phyloP scores from a whole-genome alignment of 768 basidiomycete species.

The Termitomyces bulborhizus region DNA sequence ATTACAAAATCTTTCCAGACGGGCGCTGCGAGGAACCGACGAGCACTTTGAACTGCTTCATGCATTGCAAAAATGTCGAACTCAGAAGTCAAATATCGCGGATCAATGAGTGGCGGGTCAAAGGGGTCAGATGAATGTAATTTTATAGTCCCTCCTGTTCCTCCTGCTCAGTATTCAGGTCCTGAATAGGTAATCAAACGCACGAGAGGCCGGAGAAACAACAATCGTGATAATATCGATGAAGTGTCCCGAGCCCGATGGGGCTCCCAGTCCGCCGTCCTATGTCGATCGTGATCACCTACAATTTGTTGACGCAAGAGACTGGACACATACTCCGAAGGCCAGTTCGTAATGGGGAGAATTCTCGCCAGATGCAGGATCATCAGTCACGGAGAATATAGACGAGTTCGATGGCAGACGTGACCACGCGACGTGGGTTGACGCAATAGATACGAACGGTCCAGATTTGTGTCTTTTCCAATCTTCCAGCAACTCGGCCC shows the following conservation, averaged over 20 bases:
- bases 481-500: constrained; percentile 13
- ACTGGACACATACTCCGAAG: not conserved
- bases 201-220: constrained; percentile 7
- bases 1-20: constrained; percentile 8
- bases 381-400: constrained; percentile 13
- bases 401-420: constrained; percentile 15
- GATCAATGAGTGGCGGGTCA: constrained; percentile 35
- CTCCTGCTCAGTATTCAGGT: not conserved
- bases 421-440: constrained; percentile 17
- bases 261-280: not conserved
- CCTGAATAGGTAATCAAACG: constrained; percentile 13
- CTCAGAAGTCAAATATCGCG: constrained; percentile 19
- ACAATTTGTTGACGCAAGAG: not conserved
- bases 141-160: constrained; percentile 17
- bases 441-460: constrained; percentile 12
- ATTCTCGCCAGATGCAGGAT: constrained; percentile 22
- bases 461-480: constrained; percentile 17
- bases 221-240: not conserved
- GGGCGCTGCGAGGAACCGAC: not conserved
- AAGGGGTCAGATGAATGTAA: constrained; percentile 34
- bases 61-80: constrained; percentile 20
- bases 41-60: constrained; percentile 14
- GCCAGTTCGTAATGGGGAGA: constrained; percentile 11
- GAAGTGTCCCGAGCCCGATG: not conserved
- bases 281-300: not conserved